Percentiles rank a stretch among this genome's conserved stretches.
These are phyloP conservation scores for Chalara sp. DNA, from an alignment of 2,329 filamentous ascomycete species.

Conservation along the genomic window DNA sequence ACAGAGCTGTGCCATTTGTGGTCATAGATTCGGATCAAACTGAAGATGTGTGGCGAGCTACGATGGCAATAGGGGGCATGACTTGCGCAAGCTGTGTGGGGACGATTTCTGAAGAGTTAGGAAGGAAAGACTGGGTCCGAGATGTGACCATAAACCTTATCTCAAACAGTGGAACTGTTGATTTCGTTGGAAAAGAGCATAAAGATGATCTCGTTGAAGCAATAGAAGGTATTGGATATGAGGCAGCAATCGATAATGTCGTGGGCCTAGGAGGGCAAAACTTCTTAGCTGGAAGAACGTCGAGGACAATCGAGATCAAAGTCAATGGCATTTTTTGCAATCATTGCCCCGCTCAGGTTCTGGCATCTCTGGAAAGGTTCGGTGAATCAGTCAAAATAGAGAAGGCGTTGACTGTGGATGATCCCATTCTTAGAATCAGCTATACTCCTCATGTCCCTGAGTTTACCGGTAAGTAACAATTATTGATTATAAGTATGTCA, in stretches of 20 bases:
- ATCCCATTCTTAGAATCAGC: constrained; percentile 61
- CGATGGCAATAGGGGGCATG: constrained; percentile 48
- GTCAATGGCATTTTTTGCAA: constrained; percentile 71
- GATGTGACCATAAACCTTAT: constrained; percentile 44
- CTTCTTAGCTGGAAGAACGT: background rate
- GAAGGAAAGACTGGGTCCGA: constrained; percentile 40
- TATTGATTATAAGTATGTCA: too few species aligned
- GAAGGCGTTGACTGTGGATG: constrained; percentile 46
- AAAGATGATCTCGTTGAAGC: constrained; percentile 36
- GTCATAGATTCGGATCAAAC: constrained; percentile 29
- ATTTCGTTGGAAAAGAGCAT: constrained; percentile 38
- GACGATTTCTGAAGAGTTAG: constrained; percentile 39
- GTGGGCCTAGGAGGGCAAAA: constrained; percentile 17
- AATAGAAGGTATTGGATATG: constrained; percentile 60
- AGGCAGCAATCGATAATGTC: constrained; percentile 50
- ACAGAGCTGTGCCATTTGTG: constrained; percentile 11
- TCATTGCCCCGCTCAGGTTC: constrained; percentile 58
- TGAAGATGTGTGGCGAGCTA: constrained; percentile 39
- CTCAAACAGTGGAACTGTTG: constrained; percentile 42
- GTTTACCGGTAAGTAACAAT: constrained; percentile 46
- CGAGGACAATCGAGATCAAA: constrained; percentile 54
- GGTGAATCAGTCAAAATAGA: constrained; percentile 42
- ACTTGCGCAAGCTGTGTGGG: constrained; percentile 48
- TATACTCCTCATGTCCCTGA: constrained; percentile 63
- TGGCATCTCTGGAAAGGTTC: constrained; percentile 46